phyloP scores from a whole-genome alignment of 1,284 basidiomycete genomes.

The Takashimella koratensis region DNA sequence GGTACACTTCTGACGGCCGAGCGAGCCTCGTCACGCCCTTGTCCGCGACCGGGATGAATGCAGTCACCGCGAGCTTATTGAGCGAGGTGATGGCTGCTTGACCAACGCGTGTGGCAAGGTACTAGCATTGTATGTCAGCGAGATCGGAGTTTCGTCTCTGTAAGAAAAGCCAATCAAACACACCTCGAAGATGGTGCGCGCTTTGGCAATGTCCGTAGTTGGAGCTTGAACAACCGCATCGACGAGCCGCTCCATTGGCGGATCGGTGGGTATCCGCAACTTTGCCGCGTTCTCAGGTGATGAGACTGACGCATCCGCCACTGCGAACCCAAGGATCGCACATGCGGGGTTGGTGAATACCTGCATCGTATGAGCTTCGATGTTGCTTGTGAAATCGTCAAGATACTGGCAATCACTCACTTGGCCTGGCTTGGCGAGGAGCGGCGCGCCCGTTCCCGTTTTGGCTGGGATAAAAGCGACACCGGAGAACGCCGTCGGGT shows the following conservation, averaged over 20 bases:
- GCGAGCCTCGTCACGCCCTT: constrained; percentile 26
- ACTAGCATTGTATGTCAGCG: constrained; percentile 25
- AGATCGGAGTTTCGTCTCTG: too few species aligned
- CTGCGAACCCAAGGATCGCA: constrained; percentile 68
- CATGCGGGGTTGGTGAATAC: constrained; percentile 71
- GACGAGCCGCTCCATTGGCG: constrained; percentile 64
- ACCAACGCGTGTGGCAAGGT: constrained; percentile 68
- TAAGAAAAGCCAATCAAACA: too few species aligned
- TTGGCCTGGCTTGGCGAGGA: constrained; percentile 65
- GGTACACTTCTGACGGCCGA: constrained; percentile 43
- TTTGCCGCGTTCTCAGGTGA: constrained; percentile 64
- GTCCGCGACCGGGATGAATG: constrained; percentile 50
- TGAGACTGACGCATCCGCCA: constrained; percentile 56
- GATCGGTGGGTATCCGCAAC: constrained; percentile 71
- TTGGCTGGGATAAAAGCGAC: constrained; percentile 78
- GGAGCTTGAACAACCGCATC: constrained; percentile 61
- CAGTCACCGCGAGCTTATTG: constrained; percentile 12
- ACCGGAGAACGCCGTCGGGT: constrained; percentile 57
- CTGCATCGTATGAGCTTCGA: constrained; percentile 46
- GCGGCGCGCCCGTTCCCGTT: constrained; percentile 52
- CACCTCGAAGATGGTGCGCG: constrained; percentile 65
- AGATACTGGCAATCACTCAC: too few species aligned
- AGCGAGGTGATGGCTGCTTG: constrained; percentile 44
- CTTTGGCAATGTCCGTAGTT: constrained; percentile 59
- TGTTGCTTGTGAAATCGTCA: background rate